A percentile compares a stretch with the other conserved stretches of the same genome.
phyloP scores from a whole-genome alignment of 179 eudicot genomes.

The Vitellaria paradoxa region DNA sequence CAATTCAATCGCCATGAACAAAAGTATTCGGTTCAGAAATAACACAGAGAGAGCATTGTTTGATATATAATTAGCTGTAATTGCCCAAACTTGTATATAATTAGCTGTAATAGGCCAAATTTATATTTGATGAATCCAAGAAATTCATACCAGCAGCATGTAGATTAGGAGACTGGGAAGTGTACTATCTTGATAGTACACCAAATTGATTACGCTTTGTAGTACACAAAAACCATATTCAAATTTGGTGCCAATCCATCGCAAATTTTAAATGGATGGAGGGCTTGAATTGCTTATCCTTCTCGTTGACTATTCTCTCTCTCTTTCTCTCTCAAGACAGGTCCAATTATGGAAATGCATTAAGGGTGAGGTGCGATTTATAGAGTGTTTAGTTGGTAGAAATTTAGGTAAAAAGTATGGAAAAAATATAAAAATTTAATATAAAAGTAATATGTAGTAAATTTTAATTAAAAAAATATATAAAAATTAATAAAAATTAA shows the following conservation, averaged over 20 bases:
- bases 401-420: no score
- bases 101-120: background rate
- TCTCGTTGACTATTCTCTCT: background rate
- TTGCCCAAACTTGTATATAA: background rate
- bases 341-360: background rate
- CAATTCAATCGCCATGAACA: background rate
- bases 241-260: background rate
- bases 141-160: background rate
- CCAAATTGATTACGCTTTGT: background rate
- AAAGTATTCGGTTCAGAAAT: background rate
- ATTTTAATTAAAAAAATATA: no score
- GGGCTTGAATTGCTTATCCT: background rate
- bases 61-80: background rate
- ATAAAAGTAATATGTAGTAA: no score
- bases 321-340: background rate
- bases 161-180: background rate
- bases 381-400: no score
- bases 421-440: no score
- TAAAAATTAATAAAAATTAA: no score
- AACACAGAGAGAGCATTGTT: background rate
- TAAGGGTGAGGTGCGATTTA: no score
- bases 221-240: conserved; percentile 3
- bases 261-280: background rate
- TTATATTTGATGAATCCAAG: background rate
- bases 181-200: conserved; percentile 10